Evolutionary conservation across 345 rosid species (phyloP).

Genomic region (Citrus mangshanensis): DNA sequence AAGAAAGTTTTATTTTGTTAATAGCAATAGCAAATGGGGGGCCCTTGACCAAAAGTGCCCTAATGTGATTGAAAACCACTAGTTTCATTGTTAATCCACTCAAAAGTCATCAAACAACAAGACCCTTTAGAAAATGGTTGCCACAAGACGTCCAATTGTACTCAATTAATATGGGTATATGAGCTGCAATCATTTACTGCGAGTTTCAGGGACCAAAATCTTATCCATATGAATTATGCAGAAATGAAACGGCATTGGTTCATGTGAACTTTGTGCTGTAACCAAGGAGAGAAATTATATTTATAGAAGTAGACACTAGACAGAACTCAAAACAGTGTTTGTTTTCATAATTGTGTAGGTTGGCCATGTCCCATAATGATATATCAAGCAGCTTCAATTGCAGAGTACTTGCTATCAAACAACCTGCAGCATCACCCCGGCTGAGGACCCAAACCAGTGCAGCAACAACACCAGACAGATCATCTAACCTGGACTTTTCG

Average conservation of each 20-base stretch:
- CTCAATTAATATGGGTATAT: neutral
- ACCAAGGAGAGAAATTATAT: neutral
- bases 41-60: neutral
- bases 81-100: neutral
- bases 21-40: neutral
- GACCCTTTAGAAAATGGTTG: neutral
- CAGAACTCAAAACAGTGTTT: slow-evolving; percentile 14
- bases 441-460: slow-evolving; percentile 15
- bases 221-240: neutral
- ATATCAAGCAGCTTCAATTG: slow-evolving; percentile 43
- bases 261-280: neutral
- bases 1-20: neutral
- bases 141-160: neutral
- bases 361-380: slow-evolving; percentile 48
- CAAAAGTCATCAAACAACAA: neutral
- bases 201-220: neutral
- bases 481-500: slow-evolving; percentile 67
- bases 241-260: neutral
- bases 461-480: slow-evolving; percentile 23
- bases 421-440: slow-evolving; percentile 30
- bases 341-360: slow-evolving; percentile 30
- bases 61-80: neutral
- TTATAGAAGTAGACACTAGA: neutral
- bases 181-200: neutral
- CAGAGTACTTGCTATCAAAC: slow-evolving; percentile 65